These are phyloP conservation scores for Westerdykella ornata DNA, from an alignment of 2,329 filamentous ascomycete species.

Conservation along the genomic window DNA sequence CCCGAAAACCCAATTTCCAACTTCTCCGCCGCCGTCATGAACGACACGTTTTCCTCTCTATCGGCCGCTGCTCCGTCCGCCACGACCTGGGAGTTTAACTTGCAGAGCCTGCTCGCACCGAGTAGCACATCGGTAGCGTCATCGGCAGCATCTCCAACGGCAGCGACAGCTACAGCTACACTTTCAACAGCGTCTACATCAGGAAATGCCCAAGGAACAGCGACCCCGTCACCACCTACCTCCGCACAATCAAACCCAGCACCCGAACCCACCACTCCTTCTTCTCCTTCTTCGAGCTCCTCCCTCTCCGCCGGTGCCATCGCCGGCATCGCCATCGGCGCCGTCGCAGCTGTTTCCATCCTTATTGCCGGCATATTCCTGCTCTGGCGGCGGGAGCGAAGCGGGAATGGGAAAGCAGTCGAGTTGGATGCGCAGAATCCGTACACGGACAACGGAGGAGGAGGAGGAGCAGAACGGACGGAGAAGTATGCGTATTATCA, in stretches of 20 bases:
- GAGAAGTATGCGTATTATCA: no score
- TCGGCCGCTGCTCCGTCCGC: conserved; percentile 10
- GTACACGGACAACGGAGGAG: no score
- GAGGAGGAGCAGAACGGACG: no score
- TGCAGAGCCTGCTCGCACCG: conserved; percentile 3
- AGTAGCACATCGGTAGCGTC: conserved; percentile 4
- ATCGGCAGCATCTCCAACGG: conserved; percentile 8
- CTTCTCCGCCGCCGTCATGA: conserved; percentile 8
- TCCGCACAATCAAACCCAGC: conserved; percentile 20
- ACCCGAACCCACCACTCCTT: background rate
- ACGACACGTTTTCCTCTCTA: conserved; percentile 16
- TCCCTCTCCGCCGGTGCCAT: conserved; percentile 13
- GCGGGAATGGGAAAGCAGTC: no score
- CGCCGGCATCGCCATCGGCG: conserved; percentile 13
- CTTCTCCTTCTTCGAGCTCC: conserved; percentile 12
- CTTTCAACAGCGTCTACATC: conserved; percentile 40
- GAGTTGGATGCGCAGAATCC: no score
- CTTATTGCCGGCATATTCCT: conserved; percentile 8
- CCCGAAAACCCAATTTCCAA: conserved; percentile 10
- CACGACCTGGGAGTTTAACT: conserved; percentile 9
- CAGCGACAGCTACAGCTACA: conserved; percentile 8
- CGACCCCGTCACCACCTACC: background rate
- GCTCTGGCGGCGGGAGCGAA: conserved; percentile 6
- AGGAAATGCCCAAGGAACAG: conserved; percentile 23
- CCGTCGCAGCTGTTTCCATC: conserved; percentile 10